Evolutionary conservation across 257 asterid species (phyloP).

Genomic region (Anisodus acutangulus): DNA sequence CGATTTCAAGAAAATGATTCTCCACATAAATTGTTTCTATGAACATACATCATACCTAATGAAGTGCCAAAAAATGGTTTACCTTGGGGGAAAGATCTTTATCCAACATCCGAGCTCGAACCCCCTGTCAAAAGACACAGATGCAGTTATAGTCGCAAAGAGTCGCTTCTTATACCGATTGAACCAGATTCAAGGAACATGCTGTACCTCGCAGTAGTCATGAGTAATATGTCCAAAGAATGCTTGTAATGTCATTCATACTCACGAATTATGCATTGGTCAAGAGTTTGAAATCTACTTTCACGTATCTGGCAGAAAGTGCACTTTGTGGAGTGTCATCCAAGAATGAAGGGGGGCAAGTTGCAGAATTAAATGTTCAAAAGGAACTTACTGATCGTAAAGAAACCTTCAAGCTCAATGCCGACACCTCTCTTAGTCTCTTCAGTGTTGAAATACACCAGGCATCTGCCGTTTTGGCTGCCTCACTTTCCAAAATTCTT

Average conservation of each 20-base stretch:
- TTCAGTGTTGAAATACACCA: constrained; percentile 70
- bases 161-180: not conserved
- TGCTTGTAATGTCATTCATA: constrained; percentile 88
- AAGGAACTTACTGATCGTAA: constrained; percentile 76
- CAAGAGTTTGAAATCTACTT: constrained; percentile 86
- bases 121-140: constrained; percentile 56
- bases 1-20: not conserved
- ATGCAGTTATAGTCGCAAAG: constrained; percentile 12
- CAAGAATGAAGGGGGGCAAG: not conserved
- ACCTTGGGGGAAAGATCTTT: constrained; percentile 88
- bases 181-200: not conserved
- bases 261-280: constrained; percentile 83
- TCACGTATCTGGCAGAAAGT: constrained; percentile 71
- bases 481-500: constrained; percentile 65
- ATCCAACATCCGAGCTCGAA: constrained; percentile 77
- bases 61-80: constrained; percentile 27
- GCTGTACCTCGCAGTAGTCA: constrained; percentile 75
- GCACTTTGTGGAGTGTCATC: not conserved
- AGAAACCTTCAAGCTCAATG: constrained; percentile 92
- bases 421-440: constrained; percentile 78
- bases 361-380: not conserved
- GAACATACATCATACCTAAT: not conserved
- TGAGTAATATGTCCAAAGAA: constrained; percentile 55
- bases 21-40: not conserved
- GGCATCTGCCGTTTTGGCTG: constrained; percentile 61